Evolutionary conservation across 306 rosid species (phyloP).

Genomic region (Castanea crenata): DNA sequence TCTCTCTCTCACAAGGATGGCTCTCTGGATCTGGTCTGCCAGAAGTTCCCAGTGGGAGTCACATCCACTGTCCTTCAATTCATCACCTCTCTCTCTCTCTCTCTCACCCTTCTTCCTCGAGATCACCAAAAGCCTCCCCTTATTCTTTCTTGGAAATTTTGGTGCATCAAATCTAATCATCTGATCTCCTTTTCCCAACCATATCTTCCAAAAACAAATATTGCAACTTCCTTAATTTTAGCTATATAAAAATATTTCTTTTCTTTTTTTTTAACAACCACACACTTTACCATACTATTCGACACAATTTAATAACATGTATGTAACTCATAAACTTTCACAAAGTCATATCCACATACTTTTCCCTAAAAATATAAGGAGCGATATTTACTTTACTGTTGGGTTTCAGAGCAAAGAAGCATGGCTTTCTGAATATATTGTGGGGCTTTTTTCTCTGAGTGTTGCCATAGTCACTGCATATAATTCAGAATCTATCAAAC

Average conservation of each 20-base stretch:
- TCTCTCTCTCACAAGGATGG: constrained; percentile 22
- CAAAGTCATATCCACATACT: too few species aligned
- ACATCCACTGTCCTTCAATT: constrained; percentile 51
- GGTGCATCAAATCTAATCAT: constrained; percentile 45
- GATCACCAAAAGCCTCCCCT: constrained; percentile 39
- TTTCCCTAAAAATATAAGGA: neutral
- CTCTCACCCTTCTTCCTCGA: constrained; percentile 36
- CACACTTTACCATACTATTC: too few species aligned
- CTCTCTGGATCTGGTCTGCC: constrained; percentile 32
- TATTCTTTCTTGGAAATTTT: constrained; percentile 41
- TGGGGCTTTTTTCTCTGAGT: constrained; percentile 19
- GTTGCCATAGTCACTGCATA: constrained; percentile 25
- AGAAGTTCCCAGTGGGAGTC: constrained; percentile 23
- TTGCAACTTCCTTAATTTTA: constrained; percentile 34
- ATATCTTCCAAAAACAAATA: constrained; percentile 19
- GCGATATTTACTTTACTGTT: constrained; percentile 10
- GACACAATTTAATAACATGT: too few species aligned
- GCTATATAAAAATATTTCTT: neutral
- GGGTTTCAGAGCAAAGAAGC: constrained; percentile 33
- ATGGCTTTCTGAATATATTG: constrained; percentile 39
- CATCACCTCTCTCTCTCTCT: constrained; percentile 26
- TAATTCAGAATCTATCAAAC: constrained; percentile 63
- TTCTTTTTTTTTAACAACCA: too few species aligned
- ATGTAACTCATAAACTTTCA: too few species aligned
- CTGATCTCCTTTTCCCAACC: constrained; percentile 40